Evolutionary conservation across 1,284 basidiomycete species (phyloP).

Genomic region (Vanrija sp.): DNA sequence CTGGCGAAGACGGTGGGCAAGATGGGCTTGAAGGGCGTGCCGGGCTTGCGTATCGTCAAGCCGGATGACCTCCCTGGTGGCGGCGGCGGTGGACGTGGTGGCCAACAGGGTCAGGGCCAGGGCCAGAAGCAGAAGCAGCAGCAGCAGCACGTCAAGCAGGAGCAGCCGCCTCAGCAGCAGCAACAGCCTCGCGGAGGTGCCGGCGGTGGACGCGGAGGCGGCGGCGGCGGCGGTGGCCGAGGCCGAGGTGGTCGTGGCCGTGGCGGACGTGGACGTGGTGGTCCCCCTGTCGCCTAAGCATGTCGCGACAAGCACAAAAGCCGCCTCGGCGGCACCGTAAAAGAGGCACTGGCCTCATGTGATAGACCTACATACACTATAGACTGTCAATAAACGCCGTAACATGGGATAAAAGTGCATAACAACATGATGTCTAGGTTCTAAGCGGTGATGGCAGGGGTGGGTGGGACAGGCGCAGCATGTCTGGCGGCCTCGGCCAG

Average conservation of each 20-base stretch:
- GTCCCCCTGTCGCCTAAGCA: background rate
- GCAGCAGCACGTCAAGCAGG: constrained; percentile 2
- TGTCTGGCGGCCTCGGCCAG: no score
- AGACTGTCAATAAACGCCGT: no score
- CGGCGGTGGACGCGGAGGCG: constrained; percentile 7
- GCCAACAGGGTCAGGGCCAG: constrained; percentile 5
- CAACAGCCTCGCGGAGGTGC: constrained; percentile 12
- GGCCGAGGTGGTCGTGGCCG: constrained; percentile 5
- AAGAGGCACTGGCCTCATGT: no score
- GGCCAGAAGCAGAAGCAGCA: background rate
- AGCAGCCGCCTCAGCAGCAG: constrained; percentile 11
- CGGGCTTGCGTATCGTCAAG: constrained; percentile 35
- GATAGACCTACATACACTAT: no score
- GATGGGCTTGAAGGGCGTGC: constrained; percentile 59
- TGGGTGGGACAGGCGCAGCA: no score
- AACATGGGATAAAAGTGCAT: no score
- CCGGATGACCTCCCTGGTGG: constrained; percentile 19
- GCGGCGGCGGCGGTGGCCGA: constrained; percentile 5
- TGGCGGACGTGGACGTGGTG: constrained; percentile 1
- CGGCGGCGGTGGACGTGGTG: constrained; percentile 5
- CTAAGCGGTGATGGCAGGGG: no score
- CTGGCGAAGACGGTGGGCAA: constrained; percentile 58
- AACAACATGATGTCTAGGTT: no score
- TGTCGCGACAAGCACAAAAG: no score
- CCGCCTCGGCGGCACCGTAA: no score